These are phyloP conservation scores for Calocybe indica DNA, from an alignment of 768 basidiomycete genomes.

Conservation along the genomic window DNA sequence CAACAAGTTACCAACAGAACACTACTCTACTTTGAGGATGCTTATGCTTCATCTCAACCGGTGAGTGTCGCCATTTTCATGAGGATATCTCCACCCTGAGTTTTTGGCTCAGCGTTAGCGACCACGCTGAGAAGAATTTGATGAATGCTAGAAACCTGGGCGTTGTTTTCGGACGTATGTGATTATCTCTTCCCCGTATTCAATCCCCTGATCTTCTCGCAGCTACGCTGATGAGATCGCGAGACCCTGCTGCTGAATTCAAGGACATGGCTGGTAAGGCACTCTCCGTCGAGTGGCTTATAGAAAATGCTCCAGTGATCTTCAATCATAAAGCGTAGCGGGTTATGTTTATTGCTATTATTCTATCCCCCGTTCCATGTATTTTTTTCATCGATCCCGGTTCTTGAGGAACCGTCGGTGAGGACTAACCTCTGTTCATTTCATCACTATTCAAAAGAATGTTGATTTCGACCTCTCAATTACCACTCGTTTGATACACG, in stretches of 20 bases:
- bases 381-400: too few relatives aligned
- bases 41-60: constrained; percentile 86
- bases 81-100: constrained; percentile 4
- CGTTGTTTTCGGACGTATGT: constrained; percentile 97
- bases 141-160: constrained; percentile 96
- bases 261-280: constrained; percentile 98
- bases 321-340: constrained; percentile 21
- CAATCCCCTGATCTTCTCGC: constrained; percentile 5
- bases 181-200: background rate
- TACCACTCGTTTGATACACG: too few relatives aligned
- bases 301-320: constrained; percentile 75
- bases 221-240: constrained; percentile 94
- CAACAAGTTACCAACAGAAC: constrained; percentile 73
- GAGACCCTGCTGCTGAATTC: constrained; percentile 83
- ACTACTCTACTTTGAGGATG: constrained; percentile 77
- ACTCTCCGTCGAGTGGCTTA: constrained; percentile 87
- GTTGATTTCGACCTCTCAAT: too few relatives aligned
- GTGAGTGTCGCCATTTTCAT: constrained; percentile 37
- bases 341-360: too few relatives aligned
- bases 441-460: constrained; percentile 11
- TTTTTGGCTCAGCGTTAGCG: constrained; percentile 47
- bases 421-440: constrained; percentile 1
- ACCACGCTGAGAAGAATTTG: constrained; percentile 67
- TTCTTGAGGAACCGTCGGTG: too few relatives aligned
- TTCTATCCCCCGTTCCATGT: too few relatives aligned